phyloP scores from a whole-genome alignment of 2,329 filamentous ascomycete genomes.

The Nemania sp. region DNA sequence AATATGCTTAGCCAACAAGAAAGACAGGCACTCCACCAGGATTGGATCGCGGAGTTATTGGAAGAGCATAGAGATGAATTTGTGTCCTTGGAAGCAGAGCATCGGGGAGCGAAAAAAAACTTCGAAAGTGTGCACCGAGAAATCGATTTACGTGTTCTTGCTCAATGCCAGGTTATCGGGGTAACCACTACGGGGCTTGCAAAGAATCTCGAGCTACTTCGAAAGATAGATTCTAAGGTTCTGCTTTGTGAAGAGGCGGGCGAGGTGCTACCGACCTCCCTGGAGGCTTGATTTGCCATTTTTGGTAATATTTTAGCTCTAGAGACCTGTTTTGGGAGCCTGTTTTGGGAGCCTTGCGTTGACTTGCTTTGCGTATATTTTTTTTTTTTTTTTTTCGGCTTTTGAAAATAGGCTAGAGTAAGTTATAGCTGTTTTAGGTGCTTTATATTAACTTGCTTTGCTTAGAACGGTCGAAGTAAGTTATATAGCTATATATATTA shows the following conservation, averaged over 20 bases:
- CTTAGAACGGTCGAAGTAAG: no score
- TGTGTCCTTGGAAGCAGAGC: constrained; percentile 30
- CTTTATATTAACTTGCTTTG: no score
- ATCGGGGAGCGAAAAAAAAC: constrained; percentile 23
- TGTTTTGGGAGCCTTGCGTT: no score
- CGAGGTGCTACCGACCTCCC: no score
- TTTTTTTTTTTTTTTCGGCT: no score
- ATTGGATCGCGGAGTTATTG: constrained; percentile 26
- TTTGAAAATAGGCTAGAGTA: no score
- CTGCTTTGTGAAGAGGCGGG: constrained; percentile 76
- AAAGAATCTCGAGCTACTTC: constrained; percentile 61
- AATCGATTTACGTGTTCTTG: constrained; percentile 54
- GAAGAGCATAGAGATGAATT: constrained; percentile 30
- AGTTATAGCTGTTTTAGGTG: no score
- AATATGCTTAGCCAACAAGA: constrained; percentile 12
- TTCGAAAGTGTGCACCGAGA: constrained; percentile 45
- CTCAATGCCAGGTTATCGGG: constrained; percentile 62
- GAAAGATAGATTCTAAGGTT: constrained; percentile 64
- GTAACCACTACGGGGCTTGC: constrained; percentile 71
- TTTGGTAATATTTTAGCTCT: no score
- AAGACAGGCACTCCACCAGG: constrained; percentile 19
- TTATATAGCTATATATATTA: no score
- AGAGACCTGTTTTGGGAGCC: no score
- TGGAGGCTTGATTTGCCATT: no score
- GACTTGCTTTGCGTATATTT: no score